Conservation (phyloP, 352 stramenopile species). For the Blastocystis sp. region DNA sequence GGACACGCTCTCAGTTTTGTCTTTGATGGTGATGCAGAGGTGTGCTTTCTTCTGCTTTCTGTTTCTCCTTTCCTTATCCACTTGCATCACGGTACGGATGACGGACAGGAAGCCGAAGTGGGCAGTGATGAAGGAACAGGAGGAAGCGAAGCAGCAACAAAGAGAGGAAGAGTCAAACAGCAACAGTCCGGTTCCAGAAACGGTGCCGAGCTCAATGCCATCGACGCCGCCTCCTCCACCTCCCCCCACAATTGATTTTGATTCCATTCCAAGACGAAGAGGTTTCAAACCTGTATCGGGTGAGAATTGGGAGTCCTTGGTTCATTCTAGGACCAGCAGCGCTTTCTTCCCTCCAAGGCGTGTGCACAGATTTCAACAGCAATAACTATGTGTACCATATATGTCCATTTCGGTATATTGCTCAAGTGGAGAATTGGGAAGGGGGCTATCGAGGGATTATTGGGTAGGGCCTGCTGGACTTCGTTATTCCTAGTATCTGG, state of each 20-base stretch:
- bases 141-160: background rate
- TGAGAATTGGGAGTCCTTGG: background rate
- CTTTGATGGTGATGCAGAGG: too few species aligned
- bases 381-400: conserved; percentile 12
- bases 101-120: conserved; percentile 67
- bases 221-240: background rate
- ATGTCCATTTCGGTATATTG: conserved; percentile 59
- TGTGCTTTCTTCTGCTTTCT: background rate
- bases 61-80: background rate
- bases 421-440: conserved; percentile 15
- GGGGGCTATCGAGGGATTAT: conserved; percentile 34
- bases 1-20: too few species aligned
- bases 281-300: background rate
- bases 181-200: too few species aligned
- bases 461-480: conserved; percentile 16
- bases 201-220: background rate
- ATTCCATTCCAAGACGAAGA: background rate
- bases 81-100: conserved; percentile 10
- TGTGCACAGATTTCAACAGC: background rate
- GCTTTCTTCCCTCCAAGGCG: background rate
- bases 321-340: background rate
- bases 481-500: conserved; percentile 39
- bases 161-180: too few species aligned
- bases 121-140: background rate
- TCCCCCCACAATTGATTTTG: background rate